A percentile compares a stretch with the other conserved stretches of the same genome.
Conservation (phyloP, 1,284 basidiomycete species). For the Sporisorium reilianum region DNA sequence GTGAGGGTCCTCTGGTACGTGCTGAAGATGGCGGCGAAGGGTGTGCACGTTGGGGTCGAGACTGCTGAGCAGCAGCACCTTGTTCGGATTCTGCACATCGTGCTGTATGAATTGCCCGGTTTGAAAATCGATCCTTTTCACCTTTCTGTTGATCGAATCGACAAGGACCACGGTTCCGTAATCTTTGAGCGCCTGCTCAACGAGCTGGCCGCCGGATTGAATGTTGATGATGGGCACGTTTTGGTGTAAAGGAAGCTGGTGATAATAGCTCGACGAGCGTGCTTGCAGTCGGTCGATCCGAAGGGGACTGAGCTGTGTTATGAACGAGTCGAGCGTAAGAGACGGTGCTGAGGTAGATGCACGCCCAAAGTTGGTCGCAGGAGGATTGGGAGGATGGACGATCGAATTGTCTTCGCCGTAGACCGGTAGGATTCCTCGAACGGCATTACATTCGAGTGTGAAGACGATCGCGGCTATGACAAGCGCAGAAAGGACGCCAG, state of each 20-base stretch:
- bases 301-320: not conserved
- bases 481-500: not conserved
- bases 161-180: not conserved
- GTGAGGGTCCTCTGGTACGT: not conserved
- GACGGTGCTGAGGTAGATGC: too few species aligned
- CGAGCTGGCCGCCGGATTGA: not conserved
- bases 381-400: too few species aligned
- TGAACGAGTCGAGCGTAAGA: not conserved
- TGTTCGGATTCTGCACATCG: not conserved
- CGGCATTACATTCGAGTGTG: not conserved
- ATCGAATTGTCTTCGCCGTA: too few species aligned
- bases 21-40: not conserved
- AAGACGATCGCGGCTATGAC: not conserved
- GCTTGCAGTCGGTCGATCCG: not conserved
- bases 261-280: not conserved
- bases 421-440: too few species aligned
- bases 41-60: slow-evolving; percentile 6
- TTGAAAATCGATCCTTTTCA: not conserved
- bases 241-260: not conserved
- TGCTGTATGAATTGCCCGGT: not conserved
- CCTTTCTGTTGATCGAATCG: not conserved
- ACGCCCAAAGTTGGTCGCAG: too few species aligned
- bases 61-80: not conserved
- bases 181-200: slow-evolving; percentile 15
- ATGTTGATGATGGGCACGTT: slow-evolving; percentile 3